Percentiles rank a stretch among this genome's conserved stretches.
Evolutionary conservation across 352 stramenopile species (phyloP).

Genomic region (Phytophthora foliorum): DNA sequence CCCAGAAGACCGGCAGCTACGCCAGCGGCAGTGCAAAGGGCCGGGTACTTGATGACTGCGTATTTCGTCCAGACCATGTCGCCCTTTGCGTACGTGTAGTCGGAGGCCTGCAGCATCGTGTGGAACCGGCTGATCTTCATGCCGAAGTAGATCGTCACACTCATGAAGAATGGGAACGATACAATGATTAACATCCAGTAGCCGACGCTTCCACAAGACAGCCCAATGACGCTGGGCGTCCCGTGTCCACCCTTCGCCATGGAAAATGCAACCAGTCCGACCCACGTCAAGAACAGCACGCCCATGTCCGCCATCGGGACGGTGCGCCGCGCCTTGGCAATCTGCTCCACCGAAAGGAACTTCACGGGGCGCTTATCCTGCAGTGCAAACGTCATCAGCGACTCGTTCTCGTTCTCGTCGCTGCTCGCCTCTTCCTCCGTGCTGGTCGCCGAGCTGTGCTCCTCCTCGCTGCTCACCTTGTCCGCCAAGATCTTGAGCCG

Average conservation of each 20-base stretch:
- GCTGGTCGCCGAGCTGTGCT: constrained; percentile 43
- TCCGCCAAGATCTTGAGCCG: constrained; percentile 51
- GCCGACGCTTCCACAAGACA: constrained; percentile 68
- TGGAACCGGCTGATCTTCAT: constrained; percentile 74
- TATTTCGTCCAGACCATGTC: constrained; percentile 95
- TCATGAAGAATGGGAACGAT: constrained; percentile 79
- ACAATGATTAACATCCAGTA: constrained; percentile 75
- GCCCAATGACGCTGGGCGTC: constrained; percentile 73
- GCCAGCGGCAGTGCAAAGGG: constrained; percentile 75
- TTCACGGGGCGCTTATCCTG: constrained; percentile 47
- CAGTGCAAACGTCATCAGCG: constrained; percentile 56
- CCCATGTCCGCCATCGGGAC: constrained; percentile 70
- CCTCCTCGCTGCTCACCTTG: constrained; percentile 34
- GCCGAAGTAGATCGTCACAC: constrained; percentile 81
- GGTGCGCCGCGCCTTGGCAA: constrained; percentile 57
- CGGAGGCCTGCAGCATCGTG: constrained; percentile 62
- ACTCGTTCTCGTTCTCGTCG: constrained; percentile 66
- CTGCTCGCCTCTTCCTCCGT: constrained; percentile 52
- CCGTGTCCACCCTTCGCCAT: constrained; percentile 85
- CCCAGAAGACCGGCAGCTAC: constrained; percentile 81
- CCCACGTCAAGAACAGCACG: constrained; percentile 83
- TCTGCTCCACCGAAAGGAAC: constrained; percentile 56
- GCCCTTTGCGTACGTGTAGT: constrained; percentile 95
- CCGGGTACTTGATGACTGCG: constrained; percentile 89
- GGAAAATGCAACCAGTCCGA: constrained; percentile 81